Base-by-base conservation (phyloP, 139 green algal species). In the Chlorella sp. region DNA sequence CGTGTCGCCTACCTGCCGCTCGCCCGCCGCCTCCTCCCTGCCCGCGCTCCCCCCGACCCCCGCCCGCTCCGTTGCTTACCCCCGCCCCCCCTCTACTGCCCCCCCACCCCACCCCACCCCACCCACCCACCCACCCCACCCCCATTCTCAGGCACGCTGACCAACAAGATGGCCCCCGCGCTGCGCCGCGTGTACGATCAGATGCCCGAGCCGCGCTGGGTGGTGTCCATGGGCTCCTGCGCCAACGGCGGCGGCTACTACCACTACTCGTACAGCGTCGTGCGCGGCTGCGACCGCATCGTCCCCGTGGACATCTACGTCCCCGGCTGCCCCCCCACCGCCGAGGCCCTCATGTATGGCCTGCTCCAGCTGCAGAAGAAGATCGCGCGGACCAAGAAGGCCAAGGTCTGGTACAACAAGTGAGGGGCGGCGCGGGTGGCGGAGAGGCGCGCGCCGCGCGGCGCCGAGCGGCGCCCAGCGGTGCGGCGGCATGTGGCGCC, bases 181-280 rank as follows among this genome's bases (percentile, higher is more conserved):
- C 83, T 98, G 80, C 91, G 95, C 67, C 62, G 51, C 38, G 91
- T 97, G 27, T 97, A 97, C 67, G 92, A 96, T 71, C 86, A 91
- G 86, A 98, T 98, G 95, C 95, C 95, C 2, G 95, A 98, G 79
- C 95, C 95, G 8, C 87, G 95, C 43, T 98, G 95, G 95, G 95
- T 98, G 23, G 86, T 98, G 40, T 97, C 90, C 76, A 98, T 98
- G 95, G 95, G 95, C 50, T 76, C 84, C 62, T 98, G 95, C 71
- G 95, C 95, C 25, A 98, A 98, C 74, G 95, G 95, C 15, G 95
- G 95, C 42, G 95, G 95, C 50, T 98, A 98, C 89, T 98, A 98
- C 82, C 95, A 98, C 86, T 80, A 98, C 84, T 96, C 88, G 1
- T 98, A 98, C 80, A 83, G 89, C 4, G 95, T 98, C 2, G 95